Evolutionary conservation across 2,329 filamentous ascomycete genomes (phyloP), one percentile per base, ranked within the genome.

Genomic region (Alternaria ventricosa): DNA sequence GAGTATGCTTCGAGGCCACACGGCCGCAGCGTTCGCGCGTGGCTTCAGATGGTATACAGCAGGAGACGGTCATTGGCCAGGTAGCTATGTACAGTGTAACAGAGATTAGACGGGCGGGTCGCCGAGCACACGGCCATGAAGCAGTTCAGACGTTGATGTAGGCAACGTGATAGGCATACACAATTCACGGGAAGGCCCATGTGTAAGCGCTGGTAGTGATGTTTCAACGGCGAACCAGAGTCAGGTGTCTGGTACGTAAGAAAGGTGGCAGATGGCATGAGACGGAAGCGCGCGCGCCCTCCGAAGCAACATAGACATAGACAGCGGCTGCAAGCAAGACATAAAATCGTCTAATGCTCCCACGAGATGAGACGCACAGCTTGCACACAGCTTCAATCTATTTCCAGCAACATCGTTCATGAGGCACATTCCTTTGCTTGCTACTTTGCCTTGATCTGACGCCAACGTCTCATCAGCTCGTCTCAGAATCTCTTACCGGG

Each of bases 261-360:
- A 75, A 71, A 69, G 75, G 69, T 65, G 66, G 70, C 58, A 69
- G 68, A 65, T 54, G 68, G 68, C 64, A 73, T 68, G 66, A 68
- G 69, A 58, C 71, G 76, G 74, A 78, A 78, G 77, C 77, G 77
- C 78, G 78, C 78, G 78, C 77, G 72, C 72, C 71, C 63, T 65
- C 60, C 30, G 46, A 65, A 56, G 70, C 72, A 72, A 62, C 66
- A 68, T 66, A 71, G 70, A 61, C 68, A 71, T 68, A 67, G 60
- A 72, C 74, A 77, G 77, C 77, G 77, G 75, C 67, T 80, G 75
- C 71, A 70, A 65, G 63, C 72, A 71, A 67, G 70, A 73, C 71
- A 79, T 78, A 79, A 77, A 77, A 69, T 73, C 71, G 55, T 55
- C 60, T 67, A 64, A 54, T 55, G 58, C 67, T 70, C 72, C 71